Evolutionary conservation across 129 eudicot genomes (phyloP), one percentile per base, ranked within the genome.

Genomic region (Rutidosis leptorrhynchoides): DNA sequence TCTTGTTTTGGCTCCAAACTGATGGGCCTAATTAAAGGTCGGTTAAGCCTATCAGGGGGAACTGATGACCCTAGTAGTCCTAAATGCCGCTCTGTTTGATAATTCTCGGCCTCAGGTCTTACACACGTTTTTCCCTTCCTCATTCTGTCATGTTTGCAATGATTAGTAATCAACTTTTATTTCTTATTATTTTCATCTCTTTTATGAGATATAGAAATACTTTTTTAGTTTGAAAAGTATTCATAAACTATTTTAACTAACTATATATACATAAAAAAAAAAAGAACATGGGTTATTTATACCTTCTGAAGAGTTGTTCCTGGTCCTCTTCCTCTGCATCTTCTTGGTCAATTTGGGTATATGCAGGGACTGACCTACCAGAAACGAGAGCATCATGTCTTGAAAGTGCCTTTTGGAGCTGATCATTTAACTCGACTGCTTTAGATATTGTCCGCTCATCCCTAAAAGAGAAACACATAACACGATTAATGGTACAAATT

Each of bases 281-380:
- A 21, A 63, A 16, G 54, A 15, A 16, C 0, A 12, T 25, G 43
- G 28, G 37, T 52, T 46, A 45, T 37, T 14, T 32, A 45, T 73
- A 93, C 99, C 99, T 84, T 64, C 87, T 85, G 71, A 83, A 82
- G 73, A 93, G 96, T 79, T 93, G 99, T 77, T 89, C 96, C 0
- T 88, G 80, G 62, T 92, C 98, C 65, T 91, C 98, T 70, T 89
- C 95, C 35, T 86, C 99, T 4, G 77, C 73, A 29, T 83, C 87
- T 65, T 78, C 96, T 17, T 75, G 89, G 69, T 78, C 79, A 64
- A 78, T 43, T 54, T 79, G 86, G 83, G 64, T 78, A 48, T 82
- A 43, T 3, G 75, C 46, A 48, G 89, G 68, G 64, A 81, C 63
- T 33, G 89, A 64, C 63, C 85, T 80, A 60, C 74, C 70, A 16